Base-by-base conservation (phyloP, 164 flowering plant species). In the Nymphaea thermarum region DNA sequence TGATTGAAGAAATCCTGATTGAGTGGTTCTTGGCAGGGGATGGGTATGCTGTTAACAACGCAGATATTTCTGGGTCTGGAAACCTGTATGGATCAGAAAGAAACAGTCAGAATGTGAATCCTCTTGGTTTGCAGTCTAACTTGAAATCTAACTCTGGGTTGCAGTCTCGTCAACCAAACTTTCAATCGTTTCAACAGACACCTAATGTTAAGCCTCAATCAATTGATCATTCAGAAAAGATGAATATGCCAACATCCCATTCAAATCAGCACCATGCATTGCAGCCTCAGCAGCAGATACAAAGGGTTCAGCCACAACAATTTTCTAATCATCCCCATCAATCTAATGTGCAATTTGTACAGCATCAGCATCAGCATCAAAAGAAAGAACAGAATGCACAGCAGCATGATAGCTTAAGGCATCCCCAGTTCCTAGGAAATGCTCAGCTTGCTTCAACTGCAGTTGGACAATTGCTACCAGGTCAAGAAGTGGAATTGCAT, bases 51-150 rank as follows among this genome's bases (percentile, higher is more conserved):
- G 67, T 78, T 69, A 76, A 70, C 64, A 71, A 73, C 75, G 42
- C 83, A 70, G 93, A 91, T 76, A 62, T 86, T 65, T 80, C 87
- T 74, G 89, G 81, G 42, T 68, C 94, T 53, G 95, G 88, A 67
- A 91, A 78, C 73, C 72, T 85, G 66, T 86, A 77, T 75, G 81
- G 88, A 62, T 73, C 88, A 63, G 47, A 80, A 72, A 78, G 77
- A 76, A 87, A 77, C 71, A 73, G 76, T 73, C 91, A 83, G 72
- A 82, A 76, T 68, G 5, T 75, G 70, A 83, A 75, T 83, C 62
- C 84, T 60, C 70, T 72, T 15, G 78, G 73, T 70, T 44, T 83
- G 80, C 89, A 84, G 68, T 68, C 87, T 43, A 75, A 78, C 42
- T 53, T 80, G 7, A 87, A 80, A 74, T 14, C 83, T 25, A 83